Conservation (phyloP, 2,329 filamentous ascomycete genomes). For the Neonectria faginata region DNA sequence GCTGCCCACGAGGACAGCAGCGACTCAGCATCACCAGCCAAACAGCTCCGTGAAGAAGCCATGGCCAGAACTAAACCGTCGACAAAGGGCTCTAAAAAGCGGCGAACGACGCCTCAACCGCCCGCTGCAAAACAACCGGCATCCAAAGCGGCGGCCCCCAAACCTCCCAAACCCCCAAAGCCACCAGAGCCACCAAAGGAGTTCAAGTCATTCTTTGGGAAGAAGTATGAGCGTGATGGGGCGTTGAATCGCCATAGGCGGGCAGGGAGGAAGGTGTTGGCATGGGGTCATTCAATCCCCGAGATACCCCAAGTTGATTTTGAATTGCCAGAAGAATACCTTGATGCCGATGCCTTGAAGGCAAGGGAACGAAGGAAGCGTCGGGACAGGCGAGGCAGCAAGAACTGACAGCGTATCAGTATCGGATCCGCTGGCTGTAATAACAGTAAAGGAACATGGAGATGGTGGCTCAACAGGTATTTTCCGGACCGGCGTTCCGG, state of each 20-base stretch:
- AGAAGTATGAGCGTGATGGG: slow-evolving; percentile 81
- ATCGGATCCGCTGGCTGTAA: slow-evolving; percentile 33
- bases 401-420: slow-evolving; percentile 47
- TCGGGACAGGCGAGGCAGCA: slow-evolving; percentile 66
- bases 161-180: slow-evolving; percentile 44
- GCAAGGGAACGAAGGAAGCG: slow-evolving; percentile 72
- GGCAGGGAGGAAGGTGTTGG: slow-evolving; percentile 75
- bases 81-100: slow-evolving; percentile 50
- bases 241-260: slow-evolving; percentile 80
- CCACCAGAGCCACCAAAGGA: slow-evolving; percentile 63
- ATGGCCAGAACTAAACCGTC: slow-evolving; percentile 63
- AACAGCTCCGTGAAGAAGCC: slow-evolving; percentile 81
- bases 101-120: slow-evolving; percentile 45
- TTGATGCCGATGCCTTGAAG: slow-evolving; percentile 66
- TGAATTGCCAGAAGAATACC: slow-evolving; percentile 74
- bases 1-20: slow-evolving; percentile 70
- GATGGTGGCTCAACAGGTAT: slow-evolving; percentile 7
- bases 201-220: slow-evolving; percentile 88
- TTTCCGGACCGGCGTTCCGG: slow-evolving; percentile 25
- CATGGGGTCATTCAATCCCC: slow-evolving; percentile 86
- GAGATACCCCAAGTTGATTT: slow-evolving; percentile 80
- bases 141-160: slow-evolving; percentile 21
- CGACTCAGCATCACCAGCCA: slow-evolving; percentile 61
- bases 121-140: slow-evolving; percentile 30
- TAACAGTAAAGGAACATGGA: slow-evolving; percentile 26